Evolutionary conservation across 1,284 basidiomycete species (phyloP), one percentile per base, ranked within the genome.

Genomic region (Ustilago shanxiensis): DNA sequence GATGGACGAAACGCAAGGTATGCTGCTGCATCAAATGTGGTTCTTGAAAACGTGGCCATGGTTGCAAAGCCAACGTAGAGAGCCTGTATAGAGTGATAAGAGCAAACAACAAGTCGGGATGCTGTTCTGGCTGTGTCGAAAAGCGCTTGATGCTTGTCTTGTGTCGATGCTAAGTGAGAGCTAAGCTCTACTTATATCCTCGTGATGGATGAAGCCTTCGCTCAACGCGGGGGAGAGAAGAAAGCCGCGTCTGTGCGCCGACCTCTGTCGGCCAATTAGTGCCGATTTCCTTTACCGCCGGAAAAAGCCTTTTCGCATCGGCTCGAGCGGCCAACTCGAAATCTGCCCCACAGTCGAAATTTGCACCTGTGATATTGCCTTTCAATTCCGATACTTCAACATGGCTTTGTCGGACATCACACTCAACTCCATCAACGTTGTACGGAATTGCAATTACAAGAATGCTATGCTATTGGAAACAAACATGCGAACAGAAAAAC

Each of bases 1-100:
- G 65, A 66, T 7, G 79, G 79, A 18, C 79, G 72, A 45, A 79
- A 77, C 1, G 76, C 70, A 13, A 80, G 64, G 24, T 80, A 80
- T 39, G 72, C 66, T n/a, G 79, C 72, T 2, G 79, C 77, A 58
- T 75, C 72, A 28, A 80, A 80, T 2, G 79, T 76, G 2, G 66
- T 70, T 28, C 41, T 45, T 10, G 76, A 78, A 39, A 80, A 80
- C 6, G 74, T 75, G 2, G 79, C 60, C 79, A 80, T 80, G 28
- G 9, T 59, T 35, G 24, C 22, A 7, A 6, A 49, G 22, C 26
- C 8, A 49, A 6, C 22, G 0, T 7, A 28, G 47, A 22, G 10
- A 13, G 9, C n/a, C n/a, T 49, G n/a, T 1, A 7, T 3, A 7
- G 2, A 44, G 20, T 20, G 41, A 8, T 33, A 6, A 11, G 31